Base-by-base conservation (phyloP, 306 rosid species). In the Vachellia pachyceras region DNA sequence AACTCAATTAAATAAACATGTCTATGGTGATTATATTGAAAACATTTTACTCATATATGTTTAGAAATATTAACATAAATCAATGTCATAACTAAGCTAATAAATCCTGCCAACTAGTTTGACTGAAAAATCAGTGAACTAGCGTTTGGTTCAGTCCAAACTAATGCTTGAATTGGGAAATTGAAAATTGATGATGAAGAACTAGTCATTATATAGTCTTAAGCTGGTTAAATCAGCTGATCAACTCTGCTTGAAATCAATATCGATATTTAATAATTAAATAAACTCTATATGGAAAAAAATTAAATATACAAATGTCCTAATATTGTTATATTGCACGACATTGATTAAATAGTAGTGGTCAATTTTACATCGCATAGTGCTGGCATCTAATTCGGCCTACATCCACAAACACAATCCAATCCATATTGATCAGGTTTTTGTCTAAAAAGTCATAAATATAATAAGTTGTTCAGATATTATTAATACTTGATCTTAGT, bases 271-370 rank as follows among this genome's bases (percentile, higher is more conserved):
- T 18, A 52, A 52, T 13, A 46, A 29, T 29, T 29, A 29, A 13
- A 46, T 7, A 46, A 46, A 13, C 52, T 46, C 3, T 5, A 18
- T 3, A 17, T 18, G 35, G 10, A 25, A 60, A 10, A 29, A 29
- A 29, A 11, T 5, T 4, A 60, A 60, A 17, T 50, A 50, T 17
- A 15, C 9, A 17, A 50, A 50, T 17, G 57, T 15, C 66, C 65
- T 11, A 10, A 22, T 10, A 3, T 2, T 65, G 44, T 76, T 82
- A 57, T 22, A 75, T 68, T 82, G 36, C 69, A 64, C 71, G 83
- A 23, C 61, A 75, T 77, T 84, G 83, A 76, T 82, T 65, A 66
- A 29, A 76, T 85, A 85, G 90, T 87, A 89, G 82, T 40, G 36
- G 86, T 82, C 88, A 71, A 78, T 87, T 84, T 50, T 78, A 76